Conservation (phyloP, 2,329 filamentous ascomycete species). For the Diplodia corticola region DNA sequence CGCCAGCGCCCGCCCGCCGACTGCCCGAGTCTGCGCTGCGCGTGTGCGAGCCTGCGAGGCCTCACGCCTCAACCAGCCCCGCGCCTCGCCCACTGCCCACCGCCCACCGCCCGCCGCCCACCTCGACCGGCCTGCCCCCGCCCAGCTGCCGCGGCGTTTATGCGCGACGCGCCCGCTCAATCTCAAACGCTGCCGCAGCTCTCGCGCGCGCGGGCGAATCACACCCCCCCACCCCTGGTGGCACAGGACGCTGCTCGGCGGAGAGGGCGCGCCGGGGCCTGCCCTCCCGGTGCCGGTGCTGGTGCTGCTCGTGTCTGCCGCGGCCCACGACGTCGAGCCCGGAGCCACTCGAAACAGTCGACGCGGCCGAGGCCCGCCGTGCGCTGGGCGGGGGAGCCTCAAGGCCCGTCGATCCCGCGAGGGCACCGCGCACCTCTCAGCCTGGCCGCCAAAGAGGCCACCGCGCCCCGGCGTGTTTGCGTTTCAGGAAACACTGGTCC, state of each 20-base stretch:
- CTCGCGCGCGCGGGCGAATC: neutral
- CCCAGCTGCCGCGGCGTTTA: neutral
- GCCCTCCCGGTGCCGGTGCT: neutral
- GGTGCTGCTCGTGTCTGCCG: constrained; percentile 12
- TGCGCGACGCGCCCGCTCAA: constrained; percentile 6
- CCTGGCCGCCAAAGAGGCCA: constrained; percentile 14
- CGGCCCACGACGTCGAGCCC: constrained; percentile 8
- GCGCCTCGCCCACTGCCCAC: too few relatives aligned
- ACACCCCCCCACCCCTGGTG: neutral
- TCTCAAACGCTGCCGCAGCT: neutral
- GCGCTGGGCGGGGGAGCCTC: constrained; percentile 11
- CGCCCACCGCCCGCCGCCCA: neutral
- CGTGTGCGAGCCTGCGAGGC: too few relatives aligned
- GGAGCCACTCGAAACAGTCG: constrained; percentile 10
- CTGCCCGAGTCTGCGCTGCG: neutral
- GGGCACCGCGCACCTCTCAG: too few relatives aligned
- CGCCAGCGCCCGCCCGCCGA: neutral
- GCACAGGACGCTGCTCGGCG: constrained; percentile 1
- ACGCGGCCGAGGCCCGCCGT: constrained; percentile 18
- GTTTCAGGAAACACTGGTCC: constrained; percentile 8
- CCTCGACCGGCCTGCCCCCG: neutral
- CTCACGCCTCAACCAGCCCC: too few relatives aligned
- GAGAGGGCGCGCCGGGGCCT: constrained; percentile 6
- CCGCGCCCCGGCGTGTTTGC: constrained; percentile 7
- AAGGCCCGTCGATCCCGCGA: constrained; percentile 11